A percentile compares a stretch with the other conserved stretches of the same genome.
Conservation (phyloP, 176 grass and related monocot species). For the Hyparrhenia diplandra region DNA sequence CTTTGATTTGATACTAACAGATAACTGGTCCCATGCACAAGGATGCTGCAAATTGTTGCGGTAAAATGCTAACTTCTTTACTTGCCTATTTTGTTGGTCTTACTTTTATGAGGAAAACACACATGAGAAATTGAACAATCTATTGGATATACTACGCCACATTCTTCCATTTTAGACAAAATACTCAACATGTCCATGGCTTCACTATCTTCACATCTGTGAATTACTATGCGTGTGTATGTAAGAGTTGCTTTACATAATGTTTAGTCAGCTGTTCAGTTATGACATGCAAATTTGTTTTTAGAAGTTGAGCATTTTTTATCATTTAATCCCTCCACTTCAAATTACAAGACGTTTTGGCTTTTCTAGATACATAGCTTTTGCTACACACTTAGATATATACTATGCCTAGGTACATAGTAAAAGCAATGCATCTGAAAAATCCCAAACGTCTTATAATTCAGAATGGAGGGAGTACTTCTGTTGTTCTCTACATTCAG, state of each 20-base stretch:
- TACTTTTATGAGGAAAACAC: background rate
- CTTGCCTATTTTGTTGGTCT: background rate
- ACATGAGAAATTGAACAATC: background rate
- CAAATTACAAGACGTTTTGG: background rate
- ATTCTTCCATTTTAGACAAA: background rate
- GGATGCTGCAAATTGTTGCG: slow-evolving; percentile 95
- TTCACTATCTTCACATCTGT: background rate
- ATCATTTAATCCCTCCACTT: background rate
- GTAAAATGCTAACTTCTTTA: slow-evolving; percentile 44
- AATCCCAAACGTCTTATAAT: background rate
- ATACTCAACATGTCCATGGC: background rate
- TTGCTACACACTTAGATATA: background rate
- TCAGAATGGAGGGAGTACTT: background rate
- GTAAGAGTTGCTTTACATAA: background rate
- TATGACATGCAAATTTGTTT: background rate
- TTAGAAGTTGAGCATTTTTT: background rate
- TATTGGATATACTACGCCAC: background rate
- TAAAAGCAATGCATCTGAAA: background rate
- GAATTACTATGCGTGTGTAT: background rate
- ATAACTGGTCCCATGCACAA: slow-evolving; percentile 96
- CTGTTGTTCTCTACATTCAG: background rate
- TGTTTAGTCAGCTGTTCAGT: background rate
- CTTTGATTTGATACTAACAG: slow-evolving; percentile 50
- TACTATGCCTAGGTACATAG: background rate
- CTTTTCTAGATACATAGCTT: background rate